Base-by-base conservation (phyloP, 306 rosid genomes). In the Glycine soja region DNA sequence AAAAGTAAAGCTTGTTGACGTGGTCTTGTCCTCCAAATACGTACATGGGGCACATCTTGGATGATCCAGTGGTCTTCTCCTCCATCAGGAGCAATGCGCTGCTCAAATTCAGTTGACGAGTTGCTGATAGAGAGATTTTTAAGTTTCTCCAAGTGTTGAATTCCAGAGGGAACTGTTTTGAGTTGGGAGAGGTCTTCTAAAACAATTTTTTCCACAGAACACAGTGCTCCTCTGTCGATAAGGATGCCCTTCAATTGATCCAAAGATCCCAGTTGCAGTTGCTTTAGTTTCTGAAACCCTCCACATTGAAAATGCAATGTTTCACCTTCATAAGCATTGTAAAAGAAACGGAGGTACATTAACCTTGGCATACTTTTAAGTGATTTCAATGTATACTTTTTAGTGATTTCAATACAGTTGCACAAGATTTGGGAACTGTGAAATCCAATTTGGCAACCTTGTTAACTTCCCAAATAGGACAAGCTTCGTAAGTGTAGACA, bases 401-500 rank as follows among this genome's bases (percentile, higher is more conserved):
- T n/a, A n/a, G n/a, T n/a, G n/a, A n/a, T n/a, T n/a, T n/a, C n/a
- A 62, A 63, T 6, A 62, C 75, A 81, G n/a, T n/a, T 3, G 34
- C 48, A 24, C 69, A n/a, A 81, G 61, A 53, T 30, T 7, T 2
- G 30, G 12, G 48, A 81, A 75, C 2, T 3, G 0, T 4, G 9
- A 30, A 53, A 64, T 53, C 75, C 84, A 81, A 10, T n/a, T 9
- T 30, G 75, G 84, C 0, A n/a, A 5, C 0, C 10, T 1, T 13
- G n/a, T 0, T n/a, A 81, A 4, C 15, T 9, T 53, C 12, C 13
- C 69, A 0, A 0, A 0, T 0, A 80, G 14, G 9, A 0, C 8
- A 38, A 80, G 34, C 14, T 24, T 19, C 30, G 4, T 9, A 42
- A 81, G 75, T 11, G 0, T 7, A 4, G 68, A 24, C 6, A 0